Conservation (phyloP, 208 protist genomes). For the Trichomonas gallinae region DNA sequence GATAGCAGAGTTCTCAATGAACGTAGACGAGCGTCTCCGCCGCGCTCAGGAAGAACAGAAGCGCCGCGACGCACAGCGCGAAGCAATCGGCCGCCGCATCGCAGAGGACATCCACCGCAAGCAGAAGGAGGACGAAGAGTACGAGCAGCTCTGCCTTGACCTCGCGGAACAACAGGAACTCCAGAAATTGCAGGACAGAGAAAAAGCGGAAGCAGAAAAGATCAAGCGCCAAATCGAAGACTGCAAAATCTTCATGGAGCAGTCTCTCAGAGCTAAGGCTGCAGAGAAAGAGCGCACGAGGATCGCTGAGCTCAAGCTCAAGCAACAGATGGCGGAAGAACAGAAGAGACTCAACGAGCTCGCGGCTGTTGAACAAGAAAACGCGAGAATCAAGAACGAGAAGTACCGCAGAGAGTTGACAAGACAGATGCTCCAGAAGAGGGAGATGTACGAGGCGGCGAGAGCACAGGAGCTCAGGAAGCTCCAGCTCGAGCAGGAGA, state of each 20-base stretch:
- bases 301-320: not conserved
- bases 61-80: not conserved
- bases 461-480: not conserved
- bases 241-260: not conserved
- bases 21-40: not conserved
- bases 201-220: not conserved
- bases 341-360: not conserved
- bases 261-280: not conserved
- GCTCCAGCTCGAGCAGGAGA: not conserved
- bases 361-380: not conserved
- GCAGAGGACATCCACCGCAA: not conserved
- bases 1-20: not conserved
- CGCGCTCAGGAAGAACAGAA: conserved; percentile 15
- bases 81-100: not conserved
- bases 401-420: not conserved
- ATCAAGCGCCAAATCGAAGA: not conserved
- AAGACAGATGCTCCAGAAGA: conserved; percentile 16
- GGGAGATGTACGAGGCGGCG: conserved; percentile 2
- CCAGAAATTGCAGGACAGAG: not conserved
- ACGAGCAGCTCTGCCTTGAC: not conserved
- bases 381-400: not conserved
- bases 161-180: conserved; percentile 2
- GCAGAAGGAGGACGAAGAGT: not conserved
- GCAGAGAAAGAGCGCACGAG: not conserved
- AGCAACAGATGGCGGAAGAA: not conserved